These are phyloP conservation scores for Lipomyces starkeyi DNA, from an alignment of 805 yeast species.

Conservation along the genomic window DNA sequence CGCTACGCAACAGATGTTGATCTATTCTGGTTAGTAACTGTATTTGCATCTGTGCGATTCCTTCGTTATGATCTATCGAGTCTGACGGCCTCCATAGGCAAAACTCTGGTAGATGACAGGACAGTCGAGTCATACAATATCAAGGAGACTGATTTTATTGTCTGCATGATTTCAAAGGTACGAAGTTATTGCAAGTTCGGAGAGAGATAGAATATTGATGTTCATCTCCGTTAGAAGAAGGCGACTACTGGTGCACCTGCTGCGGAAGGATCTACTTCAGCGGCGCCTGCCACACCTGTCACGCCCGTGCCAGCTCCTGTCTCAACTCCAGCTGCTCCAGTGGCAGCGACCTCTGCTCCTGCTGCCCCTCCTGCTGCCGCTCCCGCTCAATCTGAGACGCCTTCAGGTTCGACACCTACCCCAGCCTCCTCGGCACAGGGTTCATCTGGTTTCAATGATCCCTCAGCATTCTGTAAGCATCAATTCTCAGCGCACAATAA, in stretches of 20 bases:
- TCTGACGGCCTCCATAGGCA: constrained; percentile 51
- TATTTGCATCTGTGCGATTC: not conserved
- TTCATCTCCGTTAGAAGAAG: not conserved
- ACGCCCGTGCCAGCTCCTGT: constrained; percentile 39
- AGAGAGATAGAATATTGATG: not conserved
- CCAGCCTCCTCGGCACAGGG: constrained; percentile 42
- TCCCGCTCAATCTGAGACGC: constrained; percentile 24
- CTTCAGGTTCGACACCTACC: constrained; percentile 38
- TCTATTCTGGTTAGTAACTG: constrained; percentile 69
- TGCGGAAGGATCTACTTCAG: constrained; percentile 15
- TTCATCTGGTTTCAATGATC: constrained; percentile 44
- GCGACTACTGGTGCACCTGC: constrained; percentile 38
- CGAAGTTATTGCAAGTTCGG: not conserved
- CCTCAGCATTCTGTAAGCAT: constrained; percentile 44
- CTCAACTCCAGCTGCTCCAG: constrained; percentile 37
- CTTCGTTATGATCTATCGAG: not conserved
- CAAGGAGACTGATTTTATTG: constrained; percentile 82
- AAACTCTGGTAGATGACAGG: constrained; percentile 84
- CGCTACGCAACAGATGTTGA: constrained; percentile 78
- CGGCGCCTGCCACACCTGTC: constrained; percentile 30
- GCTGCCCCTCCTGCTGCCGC: constrained; percentile 40
- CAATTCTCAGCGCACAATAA: constrained; percentile 39
- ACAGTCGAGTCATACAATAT: constrained; percentile 73
- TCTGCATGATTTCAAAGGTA: constrained; percentile 81
- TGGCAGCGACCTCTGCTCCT: constrained; percentile 27